Evolutionary conservation across 805 yeast species (phyloP).

Genomic region (Ogataea paraovalis): DNA sequence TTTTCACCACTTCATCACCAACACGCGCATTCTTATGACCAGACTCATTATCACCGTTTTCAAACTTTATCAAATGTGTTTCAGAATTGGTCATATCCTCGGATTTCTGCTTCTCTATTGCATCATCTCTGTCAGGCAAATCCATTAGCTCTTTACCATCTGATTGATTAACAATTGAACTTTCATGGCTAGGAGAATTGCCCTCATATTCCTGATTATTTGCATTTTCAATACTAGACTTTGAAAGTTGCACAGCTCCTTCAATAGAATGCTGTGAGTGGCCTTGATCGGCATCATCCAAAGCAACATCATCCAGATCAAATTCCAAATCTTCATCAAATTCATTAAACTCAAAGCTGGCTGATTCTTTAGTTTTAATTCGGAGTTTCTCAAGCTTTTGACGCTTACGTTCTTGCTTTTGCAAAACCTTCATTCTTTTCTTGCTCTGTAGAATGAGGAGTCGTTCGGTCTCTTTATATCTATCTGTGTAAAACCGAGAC

Average conservation of each 20-base stretch:
- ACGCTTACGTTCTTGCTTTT: constrained; percentile 26
- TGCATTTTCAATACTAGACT: not conserved
- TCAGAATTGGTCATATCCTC: too few relatives aligned
- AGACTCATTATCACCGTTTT: too few relatives aligned
- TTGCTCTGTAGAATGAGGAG: constrained; percentile 33
- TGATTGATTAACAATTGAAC: too few relatives aligned
- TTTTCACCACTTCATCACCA: too few relatives aligned
- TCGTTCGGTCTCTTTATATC: constrained; percentile 19
- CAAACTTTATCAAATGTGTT: too few relatives aligned
- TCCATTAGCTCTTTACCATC: too few relatives aligned
- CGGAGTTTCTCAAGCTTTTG: constrained; percentile 24
- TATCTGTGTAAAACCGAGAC: constrained; percentile 12
- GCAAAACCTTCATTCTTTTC: constrained; percentile 26
- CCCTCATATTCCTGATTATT: not conserved
- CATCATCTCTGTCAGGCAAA: too few relatives aligned
- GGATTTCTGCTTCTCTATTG: too few relatives aligned
- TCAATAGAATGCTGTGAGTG: not conserved
- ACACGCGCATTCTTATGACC: too few relatives aligned
- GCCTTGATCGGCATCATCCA: constrained; percentile 9
- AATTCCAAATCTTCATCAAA: constrained; percentile 30
- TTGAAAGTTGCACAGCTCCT: not conserved
- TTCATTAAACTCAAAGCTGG: constrained; percentile 18
- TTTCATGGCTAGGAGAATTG: too few relatives aligned
- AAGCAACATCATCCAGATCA: constrained; percentile 25
- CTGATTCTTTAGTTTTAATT: constrained; percentile 16